A percentile compares a stretch with the other conserved stretches of the same genome.
These are phyloP conservation scores for Agaricus blazei DNA, from an alignment of 768 basidiomycete genomes.

Conservation along the genomic window DNA sequence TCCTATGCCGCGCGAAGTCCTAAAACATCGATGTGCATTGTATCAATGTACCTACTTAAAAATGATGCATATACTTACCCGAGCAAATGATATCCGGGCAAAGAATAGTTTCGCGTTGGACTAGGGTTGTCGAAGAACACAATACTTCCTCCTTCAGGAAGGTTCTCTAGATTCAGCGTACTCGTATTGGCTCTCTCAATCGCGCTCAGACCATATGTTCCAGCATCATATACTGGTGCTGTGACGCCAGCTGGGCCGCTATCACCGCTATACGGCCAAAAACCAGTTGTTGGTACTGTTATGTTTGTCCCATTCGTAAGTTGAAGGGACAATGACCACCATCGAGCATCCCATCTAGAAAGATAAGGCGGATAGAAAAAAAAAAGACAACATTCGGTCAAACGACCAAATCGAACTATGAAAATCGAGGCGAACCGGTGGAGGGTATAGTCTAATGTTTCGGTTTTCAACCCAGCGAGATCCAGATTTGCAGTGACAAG, in stretches of 20 bases:
- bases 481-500: slow-evolving; percentile 20
- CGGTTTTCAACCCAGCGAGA: slow-evolving; percentile 19
- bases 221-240: slow-evolving; percentile 21
- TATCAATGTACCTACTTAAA: not conserved
- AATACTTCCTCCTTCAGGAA: slow-evolving; percentile 17
- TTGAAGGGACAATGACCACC: slow-evolving; percentile 26
- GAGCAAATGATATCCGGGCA: slow-evolving; percentile 21
- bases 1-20: slow-evolving; percentile 19
- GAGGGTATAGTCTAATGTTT: slow-evolving; percentile 20
- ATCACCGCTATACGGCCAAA: slow-evolving; percentile 27
- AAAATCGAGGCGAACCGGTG: slow-evolving; percentile 13
- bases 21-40: not conserved
- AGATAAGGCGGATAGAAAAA: not conserved
- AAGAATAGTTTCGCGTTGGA: slow-evolving; percentile 23
- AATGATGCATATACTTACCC: slow-evolving; percentile 16
- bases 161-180: slow-evolving; percentile 16
- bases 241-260: slow-evolving; percentile 22
- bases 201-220: slow-evolving; percentile 17
- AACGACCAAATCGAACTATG: too few species aligned
- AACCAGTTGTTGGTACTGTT: slow-evolving; percentile 25
- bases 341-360: slow-evolving; percentile 26
- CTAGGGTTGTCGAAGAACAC: slow-evolving; percentile 28
- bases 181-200: slow-evolving; percentile 14
- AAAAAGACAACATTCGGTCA: not conserved
- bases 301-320: slow-evolving; percentile 23